A percentile compares a stretch with the other conserved stretches of the same genome.
phyloP scores from a whole-genome alignment of 1,284 basidiomycete species.

The Leccinum huronense region DNA sequence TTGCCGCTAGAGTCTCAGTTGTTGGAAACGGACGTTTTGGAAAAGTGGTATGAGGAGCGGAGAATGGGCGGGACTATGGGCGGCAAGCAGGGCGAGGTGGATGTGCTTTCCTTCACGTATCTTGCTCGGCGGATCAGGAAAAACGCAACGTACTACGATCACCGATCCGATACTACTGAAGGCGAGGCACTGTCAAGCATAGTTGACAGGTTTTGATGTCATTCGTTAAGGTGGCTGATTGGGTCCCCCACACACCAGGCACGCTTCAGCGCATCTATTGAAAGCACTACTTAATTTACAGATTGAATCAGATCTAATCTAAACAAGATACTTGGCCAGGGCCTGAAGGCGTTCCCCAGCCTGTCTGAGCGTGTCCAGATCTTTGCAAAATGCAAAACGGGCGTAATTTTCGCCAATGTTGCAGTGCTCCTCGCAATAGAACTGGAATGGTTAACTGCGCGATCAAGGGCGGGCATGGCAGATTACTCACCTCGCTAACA shows the following conservation, averaged over 20 bases:
- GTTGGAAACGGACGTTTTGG: constrained; percentile 51
- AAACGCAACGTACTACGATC: constrained; percentile 89
- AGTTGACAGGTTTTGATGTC: constrained; percentile 55
- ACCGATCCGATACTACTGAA: constrained; percentile 38
- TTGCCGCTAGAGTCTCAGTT: constrained; percentile 86
- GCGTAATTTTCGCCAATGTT: constrained; percentile 83
- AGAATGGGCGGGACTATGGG: constrained; percentile 42
- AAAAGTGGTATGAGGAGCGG: constrained; percentile 51
- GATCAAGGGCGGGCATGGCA: constrained; percentile 2
- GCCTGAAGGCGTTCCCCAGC: constrained; percentile 77
- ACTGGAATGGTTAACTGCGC: constrained; percentile 45
- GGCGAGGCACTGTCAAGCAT: constrained; percentile 67
- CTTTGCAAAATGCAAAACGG: constrained; percentile 94
- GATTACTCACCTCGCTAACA: constrained; percentile 77
- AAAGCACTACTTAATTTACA: neutral
- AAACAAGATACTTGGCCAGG: constrained; percentile 65
- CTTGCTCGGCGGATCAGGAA: constrained; percentile 66
- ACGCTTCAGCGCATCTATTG: neutral
- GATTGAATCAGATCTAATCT: constrained; percentile 6
- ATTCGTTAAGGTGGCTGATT: neutral
- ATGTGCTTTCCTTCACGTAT: constrained; percentile 81
- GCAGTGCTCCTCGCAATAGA: constrained; percentile 85
- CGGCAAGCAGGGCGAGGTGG: constrained; percentile 69
- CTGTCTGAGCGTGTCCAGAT: constrained; percentile 73
- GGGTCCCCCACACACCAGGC: neutral